Base-by-base conservation (phyloP, 2,329 filamentous ascomycete species). In the Diaporthe vexans region DNA sequence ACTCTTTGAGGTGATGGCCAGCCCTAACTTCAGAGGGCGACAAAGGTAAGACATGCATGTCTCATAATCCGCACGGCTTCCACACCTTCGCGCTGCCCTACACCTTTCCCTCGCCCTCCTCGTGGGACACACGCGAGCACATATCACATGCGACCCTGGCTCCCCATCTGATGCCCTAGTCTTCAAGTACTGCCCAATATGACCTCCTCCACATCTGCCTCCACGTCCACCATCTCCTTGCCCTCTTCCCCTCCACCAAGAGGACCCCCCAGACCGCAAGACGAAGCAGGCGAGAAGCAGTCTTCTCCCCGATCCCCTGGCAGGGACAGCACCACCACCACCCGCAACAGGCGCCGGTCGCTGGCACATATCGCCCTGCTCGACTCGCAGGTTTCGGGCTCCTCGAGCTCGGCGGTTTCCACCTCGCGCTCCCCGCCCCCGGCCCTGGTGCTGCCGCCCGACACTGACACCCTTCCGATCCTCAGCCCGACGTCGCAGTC, bases 401-500 rank as follows among this genome's bases (percentile, higher is more conserved):
- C 56, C 4, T 54, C 57, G n/a, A 21, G 48, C 48, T 68, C 61
- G 40, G 46, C 71, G 57, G 54, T 57, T 65, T 46, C 71, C 71
- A 63, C 33, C 59, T 35, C 51, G 40, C 73, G 57, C 43, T 43
- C 75, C 43, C 67, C 33, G 69, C 56, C 58, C 68, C 29, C 57
- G 33, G 69, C 46, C 21, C 65, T 57, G 19, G 48, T 52, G 59
- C 24, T 29, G 15, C 52, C 58, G 70, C 74, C 59, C 74, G 72
- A 75, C 54, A 75, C 79, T 79, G 73, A 79, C 74, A 69, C 46
- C 10, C 51, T 73, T 4, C 77, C 77, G 33, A 70, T 75, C 26
- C 79, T 77, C 77, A 84, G 81, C 79, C 81, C 81, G 77, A 75
- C 79, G 69, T 74, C 76, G 68, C 71, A 79, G 68, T 76, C 74